These are phyloP conservation scores for Opeltia flavorubescens DNA, from an alignment of 495 filamentous ascomycete genomes.

Conservation along the genomic window DNA sequence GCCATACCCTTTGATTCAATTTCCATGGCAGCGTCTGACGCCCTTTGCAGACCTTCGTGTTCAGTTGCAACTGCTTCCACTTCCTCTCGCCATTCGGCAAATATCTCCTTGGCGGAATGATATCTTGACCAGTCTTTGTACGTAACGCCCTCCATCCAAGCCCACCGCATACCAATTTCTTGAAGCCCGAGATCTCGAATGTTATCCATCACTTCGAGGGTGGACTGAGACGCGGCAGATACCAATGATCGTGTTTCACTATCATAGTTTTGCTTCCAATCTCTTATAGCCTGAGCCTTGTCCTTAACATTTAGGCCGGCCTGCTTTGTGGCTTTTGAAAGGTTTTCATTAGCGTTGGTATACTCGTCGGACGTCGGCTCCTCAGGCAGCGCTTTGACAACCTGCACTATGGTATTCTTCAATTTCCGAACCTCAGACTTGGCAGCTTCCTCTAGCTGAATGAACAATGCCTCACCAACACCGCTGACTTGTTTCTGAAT, in stretches of 20 bases:
- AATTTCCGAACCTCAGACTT: slow-evolving; percentile 47
- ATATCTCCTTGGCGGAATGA: slow-evolving; percentile 65
- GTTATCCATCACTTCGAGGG: slow-evolving; percentile 66
- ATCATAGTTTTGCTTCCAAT: slow-evolving; percentile 65
- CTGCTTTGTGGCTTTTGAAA: slow-evolving; percentile 49
- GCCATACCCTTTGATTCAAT: slow-evolving; percentile 67
- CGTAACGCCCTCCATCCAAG: slow-evolving; percentile 86
- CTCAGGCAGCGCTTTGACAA: slow-evolving; percentile 41
- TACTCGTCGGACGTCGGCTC: slow-evolving; percentile 36
- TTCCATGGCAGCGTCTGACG: slow-evolving; percentile 50
- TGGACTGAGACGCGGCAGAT: slow-evolving; percentile 60
- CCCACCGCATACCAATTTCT: slow-evolving; percentile 95
- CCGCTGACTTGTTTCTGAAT: slow-evolving; percentile 48
- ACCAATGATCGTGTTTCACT: slow-evolving; percentile 53
- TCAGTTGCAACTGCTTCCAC: slow-evolving; percentile 56
- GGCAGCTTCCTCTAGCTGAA: slow-evolving; percentile 52
- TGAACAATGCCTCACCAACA: slow-evolving; percentile 51
- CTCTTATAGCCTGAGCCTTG: slow-evolving; percentile 65
- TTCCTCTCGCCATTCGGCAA: slow-evolving; percentile 73
- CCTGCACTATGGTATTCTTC: slow-evolving; percentile 49
- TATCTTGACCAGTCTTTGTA: slow-evolving; percentile 96
- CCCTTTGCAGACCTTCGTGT: slow-evolving; percentile 58
- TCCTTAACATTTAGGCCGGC: slow-evolving; percentile 66
- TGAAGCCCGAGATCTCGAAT: slow-evolving; percentile 83
- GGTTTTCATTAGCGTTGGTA: slow-evolving; percentile 45